A percentile compares a stretch with the other conserved stretches of the same genome.
These are phyloP conservation scores for Dalbergia cultrata DNA, from an alignment of 306 rosid genomes.

Conservation along the genomic window DNA sequence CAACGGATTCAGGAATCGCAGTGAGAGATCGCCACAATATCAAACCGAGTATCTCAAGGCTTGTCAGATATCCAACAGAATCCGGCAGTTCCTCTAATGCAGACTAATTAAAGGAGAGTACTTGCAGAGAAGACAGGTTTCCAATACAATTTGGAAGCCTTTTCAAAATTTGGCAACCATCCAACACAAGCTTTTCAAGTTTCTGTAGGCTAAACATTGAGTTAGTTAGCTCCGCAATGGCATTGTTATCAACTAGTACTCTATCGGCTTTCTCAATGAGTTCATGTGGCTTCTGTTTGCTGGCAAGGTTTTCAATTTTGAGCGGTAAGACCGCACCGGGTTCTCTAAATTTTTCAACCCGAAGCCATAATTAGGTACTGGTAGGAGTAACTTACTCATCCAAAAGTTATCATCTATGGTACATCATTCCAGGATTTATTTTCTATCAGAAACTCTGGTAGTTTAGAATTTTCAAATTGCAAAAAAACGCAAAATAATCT, in stretches of 20 bases:
- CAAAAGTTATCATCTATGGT: too few species aligned
- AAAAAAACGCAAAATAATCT: too few species aligned
- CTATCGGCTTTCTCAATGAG: conserved; percentile 55
- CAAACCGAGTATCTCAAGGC: conserved; percentile 68
- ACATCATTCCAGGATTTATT: too few species aligned
- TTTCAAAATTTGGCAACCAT: conserved; percentile 49
- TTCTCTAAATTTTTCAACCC: conserved; percentile 64
- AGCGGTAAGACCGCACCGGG: conserved; percentile 59
- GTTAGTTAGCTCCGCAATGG: conserved; percentile 57
- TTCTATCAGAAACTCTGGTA: too few species aligned
- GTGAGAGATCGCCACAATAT: conserved; percentile 58
- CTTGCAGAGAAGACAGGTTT: conserved; percentile 57
- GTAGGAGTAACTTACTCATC: too few species aligned
- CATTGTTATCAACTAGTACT: conserved; percentile 46
- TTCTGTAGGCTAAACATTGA: conserved; percentile 57
- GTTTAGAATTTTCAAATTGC: too few species aligned
- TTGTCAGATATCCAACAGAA: conserved; percentile 59
- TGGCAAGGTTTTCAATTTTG: conserved; percentile 58
- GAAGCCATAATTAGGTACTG: conserved; percentile 64
- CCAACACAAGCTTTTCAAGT: conserved; percentile 60
- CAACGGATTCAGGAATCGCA: conserved; percentile 58
- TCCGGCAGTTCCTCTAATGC: conserved; percentile 61
- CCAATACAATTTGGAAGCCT: conserved; percentile 63
- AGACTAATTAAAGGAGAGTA: conserved; percentile 52
- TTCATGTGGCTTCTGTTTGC: conserved; percentile 52